Conservation (phyloP, 164 flowering plant species). For the Vitis rotundifolia region DNA sequence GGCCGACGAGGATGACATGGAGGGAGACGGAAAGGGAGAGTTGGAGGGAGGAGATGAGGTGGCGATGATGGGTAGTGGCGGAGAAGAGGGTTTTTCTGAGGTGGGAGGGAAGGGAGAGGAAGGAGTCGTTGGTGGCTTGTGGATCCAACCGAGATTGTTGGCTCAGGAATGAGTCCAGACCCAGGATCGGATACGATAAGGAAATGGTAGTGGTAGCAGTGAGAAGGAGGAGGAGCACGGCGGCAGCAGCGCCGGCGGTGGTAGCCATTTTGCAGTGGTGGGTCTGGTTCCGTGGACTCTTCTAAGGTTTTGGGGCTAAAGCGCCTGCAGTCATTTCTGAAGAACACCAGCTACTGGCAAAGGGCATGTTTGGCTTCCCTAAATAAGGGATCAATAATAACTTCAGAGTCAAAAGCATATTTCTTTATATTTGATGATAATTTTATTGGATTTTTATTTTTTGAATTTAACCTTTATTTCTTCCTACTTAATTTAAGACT, state of each 20-base stretch:
- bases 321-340: no score
- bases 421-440: no score
- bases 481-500: no score
- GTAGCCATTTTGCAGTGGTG: conserved; percentile 7
- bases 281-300: neutral
- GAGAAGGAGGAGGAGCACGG: conserved; percentile 33
- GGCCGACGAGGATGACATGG: conserved; percentile 42
- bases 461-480: no score
- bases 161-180: conserved; percentile 71
- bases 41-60: conserved; percentile 24
- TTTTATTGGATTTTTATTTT: no score
- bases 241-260: conserved; percentile 8
- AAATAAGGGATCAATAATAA: no score
- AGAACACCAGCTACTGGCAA: no score
- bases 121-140: conserved; percentile 64
- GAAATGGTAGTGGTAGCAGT: conserved; percentile 10
- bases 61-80: conserved; percentile 12
- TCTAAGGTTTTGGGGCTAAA: no score
- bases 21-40: conserved; percentile 36
- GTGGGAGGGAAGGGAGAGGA: conserved; percentile 45
- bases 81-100: conserved; percentile 40
- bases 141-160: conserved; percentile 71
- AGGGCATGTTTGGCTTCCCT: no score
- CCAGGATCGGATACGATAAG: conserved; percentile 50
- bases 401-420: no score